These are phyloP conservation scores for Ascocoryne sarcoides DNA, from an alignment of 2,329 filamentous ascomycete species.

Conservation along the genomic window DNA sequence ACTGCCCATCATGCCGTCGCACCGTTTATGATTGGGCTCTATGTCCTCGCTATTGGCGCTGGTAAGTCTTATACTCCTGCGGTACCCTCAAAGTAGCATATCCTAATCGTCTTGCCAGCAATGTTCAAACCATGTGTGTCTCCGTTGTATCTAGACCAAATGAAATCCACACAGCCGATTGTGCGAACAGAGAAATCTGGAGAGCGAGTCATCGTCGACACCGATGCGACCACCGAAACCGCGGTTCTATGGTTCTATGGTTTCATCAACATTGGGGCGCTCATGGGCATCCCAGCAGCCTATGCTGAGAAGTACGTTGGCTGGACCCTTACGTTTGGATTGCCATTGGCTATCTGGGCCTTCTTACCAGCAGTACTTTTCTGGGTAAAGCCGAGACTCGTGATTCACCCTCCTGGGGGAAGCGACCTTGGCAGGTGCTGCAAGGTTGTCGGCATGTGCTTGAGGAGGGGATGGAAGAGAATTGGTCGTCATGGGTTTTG, in stretches of 20 bases:
- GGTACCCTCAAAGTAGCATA: slow-evolving; percentile 36
- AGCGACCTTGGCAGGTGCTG: slow-evolving; percentile 38
- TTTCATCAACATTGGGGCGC: slow-evolving; percentile 58
- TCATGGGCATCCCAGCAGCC: slow-evolving; percentile 35
- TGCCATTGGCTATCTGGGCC: slow-evolving; percentile 51
- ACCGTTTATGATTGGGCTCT: slow-evolving; percentile 23
- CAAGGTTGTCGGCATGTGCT: slow-evolving; percentile 32
- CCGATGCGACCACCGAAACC: slow-evolving; percentile 46
- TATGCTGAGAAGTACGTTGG: slow-evolving; percentile 39
- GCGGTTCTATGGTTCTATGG: slow-evolving; percentile 48
- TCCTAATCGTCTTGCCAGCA: slow-evolving; percentile 42
- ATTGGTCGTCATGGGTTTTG: slow-evolving; percentile 51
- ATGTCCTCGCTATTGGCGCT: slow-evolving; percentile 22
- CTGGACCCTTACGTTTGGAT: slow-evolving; percentile 39
- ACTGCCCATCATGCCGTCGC: slow-evolving; percentile 54
- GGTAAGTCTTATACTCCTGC: slow-evolving; percentile 27
- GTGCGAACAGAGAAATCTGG: slow-evolving; percentile 41
- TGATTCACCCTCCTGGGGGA: slow-evolving; percentile 37
- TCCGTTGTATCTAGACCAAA: slow-evolving; percentile 52
- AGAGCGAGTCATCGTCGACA: slow-evolving; percentile 53
- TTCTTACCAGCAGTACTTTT: slow-evolving; percentile 44
- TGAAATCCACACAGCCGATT: slow-evolving; percentile 33
- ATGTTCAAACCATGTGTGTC: slow-evolving; percentile 66
- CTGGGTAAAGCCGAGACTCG: slow-evolving; percentile 32
- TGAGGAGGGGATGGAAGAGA: slow-evolving; percentile 54